These are phyloP conservation scores for Phoma sp. DNA, from an alignment of 2,329 filamentous ascomycete species.

Conservation along the genomic window DNA sequence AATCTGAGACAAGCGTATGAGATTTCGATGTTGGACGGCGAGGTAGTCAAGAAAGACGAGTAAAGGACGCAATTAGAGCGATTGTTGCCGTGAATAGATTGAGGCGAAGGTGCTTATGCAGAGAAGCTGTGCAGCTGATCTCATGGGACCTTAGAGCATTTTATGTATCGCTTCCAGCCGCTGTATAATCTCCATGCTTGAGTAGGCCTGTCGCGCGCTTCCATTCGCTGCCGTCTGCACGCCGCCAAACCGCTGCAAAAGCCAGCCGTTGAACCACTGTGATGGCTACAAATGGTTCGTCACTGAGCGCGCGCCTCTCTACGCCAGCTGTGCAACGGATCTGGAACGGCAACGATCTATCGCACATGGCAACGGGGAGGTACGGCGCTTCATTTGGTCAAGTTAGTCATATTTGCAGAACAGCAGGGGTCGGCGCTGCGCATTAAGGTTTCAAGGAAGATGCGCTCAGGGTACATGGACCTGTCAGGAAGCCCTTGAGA, in stretches of 20 bases:
- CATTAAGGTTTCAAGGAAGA: constrained; percentile 38
- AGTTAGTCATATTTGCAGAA: constrained; percentile 27
- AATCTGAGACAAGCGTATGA: constrained; percentile 39
- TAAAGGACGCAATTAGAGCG: constrained; percentile 9
- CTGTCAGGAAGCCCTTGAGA: constrained; percentile 37
- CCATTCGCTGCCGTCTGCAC: constrained; percentile 33
- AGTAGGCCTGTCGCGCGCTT: constrained; percentile 45
- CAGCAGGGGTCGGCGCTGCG: constrained; percentile 41
- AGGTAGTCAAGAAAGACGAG: constrained; percentile 19
- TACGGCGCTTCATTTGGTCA: constrained; percentile 31
- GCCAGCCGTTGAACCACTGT: constrained; percentile 35
- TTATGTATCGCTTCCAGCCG: constrained; percentile 46
- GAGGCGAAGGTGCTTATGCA: constrained; percentile 26
- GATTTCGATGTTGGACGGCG: constrained; percentile 26
- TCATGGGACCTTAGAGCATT: constrained; percentile 36
- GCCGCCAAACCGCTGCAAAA: constrained; percentile 28
- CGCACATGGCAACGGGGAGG: constrained; percentile 25
- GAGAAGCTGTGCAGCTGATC: constrained; percentile 30
- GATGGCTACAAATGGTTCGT: constrained; percentile 40
- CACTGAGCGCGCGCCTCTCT: constrained; percentile 43
- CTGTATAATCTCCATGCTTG: constrained; percentile 39
- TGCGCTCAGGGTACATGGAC: constrained; percentile 23
- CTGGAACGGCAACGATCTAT: constrained; percentile 28
- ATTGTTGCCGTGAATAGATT: constrained; percentile 30
- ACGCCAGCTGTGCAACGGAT: constrained; percentile 27